Conservation (phyloP, 805 yeast species). For the Tetrapisispora phaffii region DNA sequence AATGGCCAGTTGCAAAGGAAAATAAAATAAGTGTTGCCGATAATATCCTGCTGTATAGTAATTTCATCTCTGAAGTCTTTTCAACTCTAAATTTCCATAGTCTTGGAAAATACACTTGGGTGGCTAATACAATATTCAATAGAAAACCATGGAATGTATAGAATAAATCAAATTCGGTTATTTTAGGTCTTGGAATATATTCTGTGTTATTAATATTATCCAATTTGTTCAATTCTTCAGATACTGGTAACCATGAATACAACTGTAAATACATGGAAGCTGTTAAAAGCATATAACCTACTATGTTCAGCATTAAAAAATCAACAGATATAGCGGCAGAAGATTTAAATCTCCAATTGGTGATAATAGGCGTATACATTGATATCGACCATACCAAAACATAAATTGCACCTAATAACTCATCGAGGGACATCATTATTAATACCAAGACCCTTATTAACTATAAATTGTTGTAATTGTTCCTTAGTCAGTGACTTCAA, state of each 20-base stretch:
- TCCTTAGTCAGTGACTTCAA: no score
- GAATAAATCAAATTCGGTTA: conserved; percentile 37
- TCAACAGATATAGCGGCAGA: conserved; percentile 44
- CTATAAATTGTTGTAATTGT: no score
- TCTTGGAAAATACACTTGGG: conserved; percentile 32
- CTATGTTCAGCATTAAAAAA: conserved; percentile 35
- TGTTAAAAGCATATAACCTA: conserved; percentile 39
- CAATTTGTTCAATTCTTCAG: neutral
- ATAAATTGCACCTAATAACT: conserved; percentile 30
- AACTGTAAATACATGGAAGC: conserved; percentile 36
- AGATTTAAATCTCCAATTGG: conserved; percentile 33
- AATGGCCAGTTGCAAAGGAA: conserved; percentile 9
- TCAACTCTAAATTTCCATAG: conserved; percentile 30
- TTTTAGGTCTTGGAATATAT: conserved; percentile 27
- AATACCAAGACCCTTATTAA: no score
- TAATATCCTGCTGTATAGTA: conserved; percentile 16
- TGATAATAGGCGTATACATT: conserved; percentile 39
- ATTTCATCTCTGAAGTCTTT: conserved; percentile 17
- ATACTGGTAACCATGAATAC: conserved; percentile 23
- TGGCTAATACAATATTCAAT: conserved; percentile 32
- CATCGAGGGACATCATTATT: conserved; percentile 9
- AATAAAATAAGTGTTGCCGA: conserved; percentile 11
- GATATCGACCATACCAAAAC: conserved; percentile 39
- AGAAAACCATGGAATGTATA: conserved; percentile 41
- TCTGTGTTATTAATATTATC: conserved; percentile 3